A percentile compares a stretch with the other conserved stretches of the same genome.
Evolutionary conservation across 257 asterid species (phyloP).

Genomic region (Solanum microdontum): DNA sequence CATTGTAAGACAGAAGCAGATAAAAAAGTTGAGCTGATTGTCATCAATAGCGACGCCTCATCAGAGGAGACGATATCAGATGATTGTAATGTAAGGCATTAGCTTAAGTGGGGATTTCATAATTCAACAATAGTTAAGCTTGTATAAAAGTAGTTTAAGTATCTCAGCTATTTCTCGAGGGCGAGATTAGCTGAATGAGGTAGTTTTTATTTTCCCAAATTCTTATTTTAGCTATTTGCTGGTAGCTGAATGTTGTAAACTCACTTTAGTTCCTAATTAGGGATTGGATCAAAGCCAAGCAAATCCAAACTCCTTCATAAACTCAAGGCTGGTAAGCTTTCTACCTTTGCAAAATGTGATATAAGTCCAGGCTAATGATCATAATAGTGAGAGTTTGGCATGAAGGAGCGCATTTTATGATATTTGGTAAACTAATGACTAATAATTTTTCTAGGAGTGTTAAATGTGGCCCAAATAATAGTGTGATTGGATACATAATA

Average conservation of each 20-base stretch:
- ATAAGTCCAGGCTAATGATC: background rate
- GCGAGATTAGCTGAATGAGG: background rate
- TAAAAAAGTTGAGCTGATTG: conserved; percentile 30
- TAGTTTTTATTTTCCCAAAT: background rate
- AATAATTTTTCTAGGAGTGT: background rate
- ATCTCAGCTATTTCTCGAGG: background rate
- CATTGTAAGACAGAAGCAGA: background rate
- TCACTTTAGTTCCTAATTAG: background rate
- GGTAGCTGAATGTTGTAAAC: background rate
- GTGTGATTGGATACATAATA: background rate
- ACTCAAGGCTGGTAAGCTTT: background rate
- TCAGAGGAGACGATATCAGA: conserved; percentile 79
- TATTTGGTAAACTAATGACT: background rate
- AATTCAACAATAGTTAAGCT: background rate
- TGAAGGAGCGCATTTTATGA: background rate
- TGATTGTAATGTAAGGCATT: conserved; percentile 21
- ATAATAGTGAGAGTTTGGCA: background rate
- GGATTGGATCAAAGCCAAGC: background rate
- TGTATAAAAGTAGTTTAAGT: background rate
- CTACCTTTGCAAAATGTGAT: background rate
- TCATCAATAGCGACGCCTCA: conserved; percentile 54
- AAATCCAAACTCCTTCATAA: background rate
- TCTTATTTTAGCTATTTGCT: background rate
- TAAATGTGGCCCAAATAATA: background rate
- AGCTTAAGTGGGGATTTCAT: conserved; percentile 6